These are phyloP conservation scores for Lomentospora prolificans DNA, from an alignment of 2,329 filamentous ascomycete species.

Conservation along the genomic window DNA sequence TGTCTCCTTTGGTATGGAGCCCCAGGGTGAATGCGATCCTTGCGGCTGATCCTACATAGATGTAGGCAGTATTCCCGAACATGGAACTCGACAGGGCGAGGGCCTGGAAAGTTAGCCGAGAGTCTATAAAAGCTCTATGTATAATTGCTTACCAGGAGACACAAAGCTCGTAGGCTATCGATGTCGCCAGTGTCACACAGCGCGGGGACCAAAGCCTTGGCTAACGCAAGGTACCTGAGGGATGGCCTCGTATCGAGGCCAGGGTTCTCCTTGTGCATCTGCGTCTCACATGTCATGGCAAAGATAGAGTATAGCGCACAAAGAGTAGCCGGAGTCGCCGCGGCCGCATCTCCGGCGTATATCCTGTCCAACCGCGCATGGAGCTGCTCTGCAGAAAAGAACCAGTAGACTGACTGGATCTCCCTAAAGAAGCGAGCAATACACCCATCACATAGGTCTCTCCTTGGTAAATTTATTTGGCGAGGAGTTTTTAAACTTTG, in stretches of 20 bases:
- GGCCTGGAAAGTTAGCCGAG: constrained; percentile 7
- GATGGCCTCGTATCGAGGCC: constrained; percentile 9
- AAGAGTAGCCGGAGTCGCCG: constrained; percentile 16
- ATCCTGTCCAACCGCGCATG: constrained; percentile 16
- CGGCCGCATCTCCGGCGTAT: constrained; percentile 16
- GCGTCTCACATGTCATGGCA: constrained; percentile 18
- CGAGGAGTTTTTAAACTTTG: neutral
- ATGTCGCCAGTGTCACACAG: constrained; percentile 18
- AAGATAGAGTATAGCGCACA: constrained; percentile 19
- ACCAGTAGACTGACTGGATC: constrained; percentile 19
- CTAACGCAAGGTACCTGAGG: constrained; percentile 15
- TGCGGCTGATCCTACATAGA: constrained; percentile 18
- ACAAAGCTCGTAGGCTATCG: constrained; percentile 18
- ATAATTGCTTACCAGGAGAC: constrained; percentile 16
- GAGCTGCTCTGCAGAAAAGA: constrained; percentile 18
- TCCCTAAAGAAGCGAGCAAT: constrained; percentile 19
- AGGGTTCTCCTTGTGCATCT: constrained; percentile 11
- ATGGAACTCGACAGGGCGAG: constrained; percentile 17
- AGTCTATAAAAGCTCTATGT: neutral
- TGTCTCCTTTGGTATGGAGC: constrained; percentile 15
- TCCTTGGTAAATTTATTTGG: constrained; percentile 17
- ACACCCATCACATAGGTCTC: constrained; percentile 18
- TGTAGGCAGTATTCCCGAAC: constrained; percentile 17
- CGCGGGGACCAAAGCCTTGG: constrained; percentile 15
- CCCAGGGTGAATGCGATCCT: constrained; percentile 18